A percentile compares a stretch with the other conserved stretches of the same genome.
These are phyloP conservation scores for Trichoderma asperelloides DNA, from an alignment of 495 filamentous ascomycete species.

Conservation along the genomic window DNA sequence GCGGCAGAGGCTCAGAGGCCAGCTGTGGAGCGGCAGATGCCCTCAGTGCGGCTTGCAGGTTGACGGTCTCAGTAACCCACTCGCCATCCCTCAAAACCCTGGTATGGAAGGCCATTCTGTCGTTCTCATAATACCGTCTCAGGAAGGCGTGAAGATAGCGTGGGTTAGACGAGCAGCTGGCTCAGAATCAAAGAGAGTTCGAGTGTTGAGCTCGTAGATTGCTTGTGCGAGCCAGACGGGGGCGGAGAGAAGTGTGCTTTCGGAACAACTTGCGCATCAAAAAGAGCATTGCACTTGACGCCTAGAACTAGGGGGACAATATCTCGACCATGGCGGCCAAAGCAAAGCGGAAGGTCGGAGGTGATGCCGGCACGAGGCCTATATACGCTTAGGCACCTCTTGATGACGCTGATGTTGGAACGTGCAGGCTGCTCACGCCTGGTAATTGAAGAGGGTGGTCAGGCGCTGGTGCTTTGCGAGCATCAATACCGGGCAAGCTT, in stretches of 20 bases:
- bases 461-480: background rate
- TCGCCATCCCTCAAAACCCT: conserved; percentile 47
- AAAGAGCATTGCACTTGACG: background rate
- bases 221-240: background rate
- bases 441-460: background rate
- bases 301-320: background rate
- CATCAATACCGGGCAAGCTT: background rate
- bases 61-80: conserved; percentile 46
- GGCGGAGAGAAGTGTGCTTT: background rate
- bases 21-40: conserved; percentile 19
- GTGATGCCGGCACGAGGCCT: background rate
- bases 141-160: background rate
- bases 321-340: background rate
- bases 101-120: conserved; percentile 37
- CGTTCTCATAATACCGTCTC: background rate
- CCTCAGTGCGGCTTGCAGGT: conserved; percentile 33
- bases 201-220: background rate
- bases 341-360: background rate
- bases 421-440: background rate
- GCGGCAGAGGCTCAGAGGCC: conserved; percentile 14
- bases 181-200: background rate
- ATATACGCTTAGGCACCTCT: background rate
- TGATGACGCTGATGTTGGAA: background rate
- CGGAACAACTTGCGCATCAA: background rate
- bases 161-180: background rate